A percentile compares a stretch with the other conserved stretches of the same genome.
Evolutionary conservation across 306 rosid genomes (phyloP).

Genomic region (Sicyos baderoa): DNA sequence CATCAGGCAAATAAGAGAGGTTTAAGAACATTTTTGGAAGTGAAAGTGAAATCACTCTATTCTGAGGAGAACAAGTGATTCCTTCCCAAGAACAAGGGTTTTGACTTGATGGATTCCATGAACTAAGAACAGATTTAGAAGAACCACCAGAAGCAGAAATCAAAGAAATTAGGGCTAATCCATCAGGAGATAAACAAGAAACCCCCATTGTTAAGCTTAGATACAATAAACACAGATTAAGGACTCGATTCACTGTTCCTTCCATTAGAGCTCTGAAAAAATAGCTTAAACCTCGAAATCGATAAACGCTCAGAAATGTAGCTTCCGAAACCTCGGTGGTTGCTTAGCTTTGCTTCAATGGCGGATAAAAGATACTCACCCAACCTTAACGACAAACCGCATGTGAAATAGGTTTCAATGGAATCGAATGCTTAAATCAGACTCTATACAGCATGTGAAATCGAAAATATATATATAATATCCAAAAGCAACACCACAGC

Average conservation of each 20-base stretch:
- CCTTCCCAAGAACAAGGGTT: conserved; percentile 96
- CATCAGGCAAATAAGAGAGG: conserved; percentile 59
- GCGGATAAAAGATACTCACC: conserved; percentile 31
- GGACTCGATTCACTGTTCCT: not conserved
- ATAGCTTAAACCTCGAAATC: conserved; percentile 15
- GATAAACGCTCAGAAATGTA: conserved; percentile 28
- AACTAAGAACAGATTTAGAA: conserved; percentile 53
- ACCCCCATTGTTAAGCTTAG: conserved; percentile 27
- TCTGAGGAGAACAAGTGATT: conserved; percentile 73
- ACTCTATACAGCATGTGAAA: conserved; percentile 53
- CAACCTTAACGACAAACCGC: conserved; percentile 49
- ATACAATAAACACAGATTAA: not conserved
- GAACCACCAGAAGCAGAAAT: conserved; percentile 40
- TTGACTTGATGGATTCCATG: conserved; percentile 73
- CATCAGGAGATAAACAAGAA: conserved; percentile 65
- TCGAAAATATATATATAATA: conserved; percentile 12
- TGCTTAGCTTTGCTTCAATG: conserved; percentile 21
- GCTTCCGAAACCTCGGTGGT: not conserved
- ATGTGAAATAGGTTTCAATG: conserved; percentile 45
- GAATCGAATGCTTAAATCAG: conserved; percentile 44
- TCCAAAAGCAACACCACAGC: conserved; percentile 11
- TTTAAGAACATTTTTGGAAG: conserved; percentile 72
- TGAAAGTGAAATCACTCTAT: conserved; percentile 72
- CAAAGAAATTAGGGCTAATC: conserved; percentile 77
- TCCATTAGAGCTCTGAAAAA: conserved; percentile 36